Evolutionary conservation across 176 grass and related monocot genomes (phyloP), one percentile per base, ranked within the genome.

Genomic region (Thalia dealbata): DNA sequence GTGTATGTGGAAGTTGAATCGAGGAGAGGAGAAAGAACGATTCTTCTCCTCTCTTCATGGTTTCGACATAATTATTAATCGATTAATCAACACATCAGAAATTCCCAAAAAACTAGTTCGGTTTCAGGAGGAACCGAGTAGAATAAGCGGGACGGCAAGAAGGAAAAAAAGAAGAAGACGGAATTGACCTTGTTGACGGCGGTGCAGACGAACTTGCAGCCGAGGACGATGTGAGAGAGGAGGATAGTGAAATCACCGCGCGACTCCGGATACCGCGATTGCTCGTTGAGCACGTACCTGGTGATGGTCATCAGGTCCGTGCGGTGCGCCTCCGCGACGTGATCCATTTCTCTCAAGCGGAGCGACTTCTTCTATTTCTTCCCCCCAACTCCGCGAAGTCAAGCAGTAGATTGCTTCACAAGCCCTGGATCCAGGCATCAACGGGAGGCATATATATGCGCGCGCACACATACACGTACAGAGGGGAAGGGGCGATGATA

Each of bases 301-400:
- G 90, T 99, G 80, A 99, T 84, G 16, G 95, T 99, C 95, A 99
- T 99, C 79, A 99, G 73, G 76, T 99, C 95, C 76, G 95, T 99
- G 76, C 80, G 90, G 10, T 85, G 32, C 10, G 90, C 82, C 24
- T 93, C 95, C 63, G 87, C 95, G 74, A 27, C 87, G 79, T 99
- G 87, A 73, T 99, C 90, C 95, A 99, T 99, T 61, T 3, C 69
- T 13, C 32, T n/a, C 67, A 6, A 9, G 11, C 45, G n/a, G 44
- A 59, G 19, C 70, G 19, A 12, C 44, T 38, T 38, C 32, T 38
- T 38, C 32, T 38, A 12, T 68, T 38, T 38, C 32, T 38, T 38
- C 32, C 4, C 4, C 32, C 32, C 4, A 38, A 38, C 32, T 38
- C 32, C 32, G 32, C 32, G 32, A 38, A 4, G 32, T 38, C 32